These are phyloP conservation scores for Dothistroma septosporum DNA, from an alignment of 2,329 filamentous ascomycete species.

Conservation along the genomic window DNA sequence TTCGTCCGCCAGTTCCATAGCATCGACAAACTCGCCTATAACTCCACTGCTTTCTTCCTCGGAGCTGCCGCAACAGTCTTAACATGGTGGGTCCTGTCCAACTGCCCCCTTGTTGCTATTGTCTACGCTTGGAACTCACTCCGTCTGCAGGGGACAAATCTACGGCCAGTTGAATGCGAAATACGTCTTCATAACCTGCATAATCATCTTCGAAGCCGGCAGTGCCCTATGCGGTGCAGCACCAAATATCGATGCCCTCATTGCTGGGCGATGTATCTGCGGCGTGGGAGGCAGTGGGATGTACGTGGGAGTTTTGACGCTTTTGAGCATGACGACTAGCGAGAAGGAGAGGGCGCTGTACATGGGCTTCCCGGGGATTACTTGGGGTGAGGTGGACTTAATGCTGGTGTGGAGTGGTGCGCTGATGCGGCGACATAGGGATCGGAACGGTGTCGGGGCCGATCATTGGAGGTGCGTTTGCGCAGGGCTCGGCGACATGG, in stretches of 20 bases:
- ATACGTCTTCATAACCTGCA: conserved; percentile 24
- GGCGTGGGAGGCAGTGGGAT: conserved; percentile 33
- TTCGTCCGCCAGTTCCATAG: neutral
- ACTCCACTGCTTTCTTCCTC: conserved; percentile 25
- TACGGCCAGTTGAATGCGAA: conserved; percentile 31
- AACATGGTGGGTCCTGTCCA: conserved; percentile 13
- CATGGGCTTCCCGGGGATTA: conserved; percentile 17
- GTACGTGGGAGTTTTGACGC: conserved; percentile 27
- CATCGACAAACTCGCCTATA: conserved; percentile 4
- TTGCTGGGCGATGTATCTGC: conserved; percentile 32
- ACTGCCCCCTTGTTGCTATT: too few species aligned
- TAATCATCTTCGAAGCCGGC: conserved; percentile 30
- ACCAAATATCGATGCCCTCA: conserved; percentile 30
- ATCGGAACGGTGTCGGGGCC: conserved; percentile 30
- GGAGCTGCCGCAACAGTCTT: conserved; percentile 21
- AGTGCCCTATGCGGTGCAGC: conserved; percentile 35
- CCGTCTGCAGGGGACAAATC: conserved; percentile 22
- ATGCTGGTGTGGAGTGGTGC: too few species aligned
- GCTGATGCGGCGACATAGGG: conserved; percentile 7
- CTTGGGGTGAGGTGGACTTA: conserved; percentile 13
- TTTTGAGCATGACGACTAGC: neutral
- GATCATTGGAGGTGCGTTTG: conserved; percentile 34
- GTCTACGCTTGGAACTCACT: too few species aligned
- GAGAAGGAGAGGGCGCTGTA: neutral
- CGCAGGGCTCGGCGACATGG: conserved; percentile 23